Percentiles rank a stretch among this genome's conserved stretches.
Evolutionary conservation across 352 stramenopile species (phyloP).

Genomic region (Phytophthora vignae): DNA sequence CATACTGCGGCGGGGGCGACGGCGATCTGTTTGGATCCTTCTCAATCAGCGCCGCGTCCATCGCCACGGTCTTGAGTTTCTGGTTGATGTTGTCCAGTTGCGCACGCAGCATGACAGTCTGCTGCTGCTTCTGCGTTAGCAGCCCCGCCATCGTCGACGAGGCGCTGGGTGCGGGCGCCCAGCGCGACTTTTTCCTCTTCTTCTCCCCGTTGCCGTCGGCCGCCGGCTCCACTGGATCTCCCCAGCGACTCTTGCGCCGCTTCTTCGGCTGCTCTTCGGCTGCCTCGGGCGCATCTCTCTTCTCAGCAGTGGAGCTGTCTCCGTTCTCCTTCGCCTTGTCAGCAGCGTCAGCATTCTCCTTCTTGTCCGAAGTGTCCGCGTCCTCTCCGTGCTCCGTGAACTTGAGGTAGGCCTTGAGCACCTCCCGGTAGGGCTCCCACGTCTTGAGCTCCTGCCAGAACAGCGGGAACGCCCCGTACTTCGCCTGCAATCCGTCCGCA

Average conservation of each 20-base stretch:
- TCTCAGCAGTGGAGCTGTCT: conserved; percentile 4
- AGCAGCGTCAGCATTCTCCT: conserved; percentile 9
- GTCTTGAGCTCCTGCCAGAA: conserved; percentile 97
- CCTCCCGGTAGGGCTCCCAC: conserved; percentile 93
- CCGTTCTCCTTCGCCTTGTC: conserved; percentile 20
- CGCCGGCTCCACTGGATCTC: conserved; percentile 59
- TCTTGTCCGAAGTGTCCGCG: conserved; percentile 16
- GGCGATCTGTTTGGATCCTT: conserved; percentile 92
- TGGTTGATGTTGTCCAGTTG: conserved; percentile 80
- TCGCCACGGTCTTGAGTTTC: conserved; percentile 79
- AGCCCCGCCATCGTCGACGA: conserved; percentile 55
- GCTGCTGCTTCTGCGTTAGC: conserved; percentile 70
- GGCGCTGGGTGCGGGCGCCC: conserved; percentile 59
- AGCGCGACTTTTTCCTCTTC: conserved; percentile 84
- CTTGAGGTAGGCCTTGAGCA: conserved; percentile 92
- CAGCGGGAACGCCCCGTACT: conserved; percentile 92
- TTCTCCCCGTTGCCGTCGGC: conserved; percentile 50
- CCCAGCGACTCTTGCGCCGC: conserved; percentile 89
- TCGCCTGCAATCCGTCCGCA: conserved; percentile 37
- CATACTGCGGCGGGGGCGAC: conserved; percentile 95
- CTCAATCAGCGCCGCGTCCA: conserved; percentile 82
- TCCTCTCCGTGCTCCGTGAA: conserved; percentile 64
- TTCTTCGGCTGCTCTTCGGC: conserved; percentile 64
- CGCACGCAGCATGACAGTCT: conserved; percentile 73
- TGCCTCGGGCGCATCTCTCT: conserved; percentile 25